These are phyloP conservation scores for Picea sitchensis DNA, from an alignment of 75 land plant species.

Conservation along the genomic window DNA sequence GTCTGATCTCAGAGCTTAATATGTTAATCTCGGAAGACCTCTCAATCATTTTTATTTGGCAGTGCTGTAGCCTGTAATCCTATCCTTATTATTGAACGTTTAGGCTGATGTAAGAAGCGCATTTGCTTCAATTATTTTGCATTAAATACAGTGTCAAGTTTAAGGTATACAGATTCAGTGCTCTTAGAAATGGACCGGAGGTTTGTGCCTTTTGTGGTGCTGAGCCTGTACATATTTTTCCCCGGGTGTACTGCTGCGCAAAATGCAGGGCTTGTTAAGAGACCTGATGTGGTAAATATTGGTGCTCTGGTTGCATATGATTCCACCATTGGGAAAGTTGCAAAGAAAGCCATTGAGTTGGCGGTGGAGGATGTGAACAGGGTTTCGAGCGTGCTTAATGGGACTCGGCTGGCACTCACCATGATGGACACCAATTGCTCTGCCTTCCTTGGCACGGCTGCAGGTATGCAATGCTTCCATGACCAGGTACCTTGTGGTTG, in stretches of 20 bases:
- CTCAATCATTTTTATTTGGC: background rate
- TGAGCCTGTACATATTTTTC: background rate
- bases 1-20: background rate
- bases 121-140: background rate
- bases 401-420: slow-evolving; percentile 7
- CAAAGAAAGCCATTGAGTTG: slow-evolving; percentile 14
- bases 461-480: slow-evolving; percentile 10
- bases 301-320: slow-evolving; percentile 20
- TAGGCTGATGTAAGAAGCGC: too few relatives aligned
- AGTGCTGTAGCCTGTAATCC: too few relatives aligned
- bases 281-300: slow-evolving; percentile 12
- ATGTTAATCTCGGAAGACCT: background rate
- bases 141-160: background rate
- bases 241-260: background rate
- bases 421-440: slow-evolving; percentile 19
- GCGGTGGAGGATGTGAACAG: slow-evolving; percentile 25
- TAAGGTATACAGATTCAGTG: background rate
- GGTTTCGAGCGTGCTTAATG: slow-evolving; percentile 14
- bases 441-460: slow-evolving; percentile 15
- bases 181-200: background rate
- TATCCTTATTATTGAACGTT: too few relatives aligned
- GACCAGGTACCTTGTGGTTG: too few relatives aligned
- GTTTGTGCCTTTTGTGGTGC: background rate
- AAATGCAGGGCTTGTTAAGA: background rate
- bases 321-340: slow-evolving; percentile 12